Evolutionary conservation across 495 filamentous ascomycete species (phyloP).

Genomic region (Neurospora pannonica): DNA sequence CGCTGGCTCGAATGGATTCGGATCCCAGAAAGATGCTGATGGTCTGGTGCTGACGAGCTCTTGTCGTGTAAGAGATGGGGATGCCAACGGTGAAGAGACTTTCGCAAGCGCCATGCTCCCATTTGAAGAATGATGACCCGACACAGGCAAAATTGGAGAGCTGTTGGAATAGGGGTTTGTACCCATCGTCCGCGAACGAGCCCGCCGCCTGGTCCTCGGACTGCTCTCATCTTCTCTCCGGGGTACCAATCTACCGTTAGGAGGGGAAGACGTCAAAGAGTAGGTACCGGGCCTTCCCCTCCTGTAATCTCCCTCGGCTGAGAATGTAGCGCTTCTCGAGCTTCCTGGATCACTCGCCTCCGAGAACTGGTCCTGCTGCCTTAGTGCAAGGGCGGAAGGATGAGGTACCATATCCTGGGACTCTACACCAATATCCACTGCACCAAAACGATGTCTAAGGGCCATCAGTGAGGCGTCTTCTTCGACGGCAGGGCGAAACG

Average conservation of each 20-base stretch:
- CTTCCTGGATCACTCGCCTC: slow-evolving; percentile 13
- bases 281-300: slow-evolving; percentile 21
- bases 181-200: slow-evolving; percentile 15
- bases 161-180: slow-evolving; percentile 10
- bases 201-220: slow-evolving; percentile 9
- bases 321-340: slow-evolving; percentile 28
- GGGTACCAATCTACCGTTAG: slow-evolving; percentile 15
- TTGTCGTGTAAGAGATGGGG: slow-evolving; percentile 10
- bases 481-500: not conserved
- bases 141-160: not conserved
- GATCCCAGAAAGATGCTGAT: slow-evolving; percentile 20
- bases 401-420: not conserved
- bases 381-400: not conserved
- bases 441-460: not conserved
- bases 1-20: slow-evolving; percentile 16
- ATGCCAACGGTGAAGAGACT: slow-evolving; percentile 8
- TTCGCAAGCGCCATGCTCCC: slow-evolving; percentile 12
- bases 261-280: slow-evolving; percentile 18
- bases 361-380: slow-evolving; percentile 6
- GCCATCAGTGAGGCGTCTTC: not conserved
- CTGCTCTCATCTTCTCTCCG: slow-evolving; percentile 6
- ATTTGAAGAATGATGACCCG: slow-evolving; percentile 1
- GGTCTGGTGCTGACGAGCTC: slow-evolving; percentile 13
- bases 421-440: not conserved
- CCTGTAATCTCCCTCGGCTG: slow-evolving; percentile 12